Base-by-base conservation (phyloP, 257 asterid species). In the Ehretia macrophylla region DNA sequence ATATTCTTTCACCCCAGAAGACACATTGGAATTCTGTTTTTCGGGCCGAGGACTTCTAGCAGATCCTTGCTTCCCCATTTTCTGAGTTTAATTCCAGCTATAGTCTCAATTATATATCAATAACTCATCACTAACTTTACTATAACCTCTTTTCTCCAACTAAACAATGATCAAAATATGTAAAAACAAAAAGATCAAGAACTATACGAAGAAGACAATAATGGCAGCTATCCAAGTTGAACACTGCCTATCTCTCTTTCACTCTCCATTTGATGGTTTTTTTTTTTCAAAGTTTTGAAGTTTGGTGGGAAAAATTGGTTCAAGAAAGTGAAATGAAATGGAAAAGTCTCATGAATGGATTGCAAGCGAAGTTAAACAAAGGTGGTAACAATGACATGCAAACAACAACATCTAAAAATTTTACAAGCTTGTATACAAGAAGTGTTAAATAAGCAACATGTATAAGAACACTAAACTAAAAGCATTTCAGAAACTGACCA, bases 281-380 rank as follows among this genome's bases (percentile, higher is more conserved):
- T 19, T 56, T 37, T 60, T 60, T 10, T 20, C 1, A 37, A 46
- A 32, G 55, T 65, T n/a, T 11, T 59, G 52, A 66, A 56, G 73
- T 69, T 81, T 59, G 78, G 64, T 69, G 78, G 35, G 81, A 70
- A 65, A 63, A 70, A 63, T 58, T 39, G 32, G 48, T 51, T 55
- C 1, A 18, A 32, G 45, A 57, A 63, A 65, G 60, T 59, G 39
- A 71, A 85, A 78, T 77, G 59, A 71, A 72, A 53, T n/a, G 68
- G 81, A 69, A 68, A 71, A 80, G 70, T 76, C 85, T 55, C 49
- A 58, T 51, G 54, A 70, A 66, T 74, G 39, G 72, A 70, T 87
- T 85, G 81, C 69, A 75, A 76, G 84, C 59, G 53, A 87, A 87
- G 95, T 58, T 66, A 67, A 67, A 75, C 23, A 76, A 65, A 64